Evolutionary conservation across 441 rosid species (phyloP).

Genomic region (Breynia disticha): DNA sequence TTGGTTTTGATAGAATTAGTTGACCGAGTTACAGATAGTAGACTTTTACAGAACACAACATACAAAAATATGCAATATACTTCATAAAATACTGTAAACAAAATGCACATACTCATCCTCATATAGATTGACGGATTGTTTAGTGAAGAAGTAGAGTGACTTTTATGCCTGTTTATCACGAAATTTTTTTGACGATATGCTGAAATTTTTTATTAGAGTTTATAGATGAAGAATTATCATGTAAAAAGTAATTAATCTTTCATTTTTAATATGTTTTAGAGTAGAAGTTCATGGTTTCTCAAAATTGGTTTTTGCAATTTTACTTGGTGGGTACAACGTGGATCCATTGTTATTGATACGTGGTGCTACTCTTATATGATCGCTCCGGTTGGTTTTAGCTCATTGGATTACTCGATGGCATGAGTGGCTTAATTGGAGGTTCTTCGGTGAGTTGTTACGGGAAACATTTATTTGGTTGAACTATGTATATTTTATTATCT

Average conservation of each 20-base stretch:
- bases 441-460: no score
- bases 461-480: background rate
- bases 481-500: background rate
- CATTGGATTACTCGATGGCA: conserved; percentile 25
- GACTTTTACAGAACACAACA: no score
- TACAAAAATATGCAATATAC: no score
- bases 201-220: no score
- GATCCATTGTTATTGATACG: conserved; percentile 49
- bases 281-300: conserved; percentile 57
- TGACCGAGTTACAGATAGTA: no score
- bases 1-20: no score
- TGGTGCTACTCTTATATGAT: conserved; percentile 44
- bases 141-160: no score
- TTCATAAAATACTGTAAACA: no score
- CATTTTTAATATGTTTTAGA: conserved; percentile 9
- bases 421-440: conserved; percentile 42
- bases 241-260: background rate
- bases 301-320: conserved; percentile 57
- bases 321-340: conserved; percentile 47
- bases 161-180: no score
- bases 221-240: background rate
- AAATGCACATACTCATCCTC: no score
- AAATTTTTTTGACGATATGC: no score
- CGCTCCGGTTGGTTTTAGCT: conserved; percentile 28
- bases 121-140: no score